phyloP scores from a whole-genome alignment of 805 yeast species.

The Zygoascus bituminiphila region DNA sequence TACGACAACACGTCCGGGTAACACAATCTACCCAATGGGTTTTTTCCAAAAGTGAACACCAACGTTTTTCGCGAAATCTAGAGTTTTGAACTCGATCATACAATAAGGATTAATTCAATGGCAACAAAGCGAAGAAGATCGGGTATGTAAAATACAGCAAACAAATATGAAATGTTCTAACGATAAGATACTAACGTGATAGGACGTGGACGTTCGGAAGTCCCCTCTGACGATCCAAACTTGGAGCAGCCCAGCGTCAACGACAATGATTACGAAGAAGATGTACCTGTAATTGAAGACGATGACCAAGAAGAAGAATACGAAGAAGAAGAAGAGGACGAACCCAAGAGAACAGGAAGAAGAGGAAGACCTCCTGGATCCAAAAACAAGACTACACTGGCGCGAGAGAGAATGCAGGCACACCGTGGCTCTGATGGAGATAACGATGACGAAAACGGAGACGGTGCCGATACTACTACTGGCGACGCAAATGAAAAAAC shows the following conservation, averaged over 20 bases:
- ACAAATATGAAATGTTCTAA: neutral
- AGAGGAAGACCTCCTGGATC: conserved; percentile 31
- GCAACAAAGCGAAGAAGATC: conserved; percentile 7
- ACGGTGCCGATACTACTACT: conserved; percentile 9
- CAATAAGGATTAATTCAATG: neutral
- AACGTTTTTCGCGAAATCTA: neutral
- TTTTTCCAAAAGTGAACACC: neutral
- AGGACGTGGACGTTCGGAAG: neutral
- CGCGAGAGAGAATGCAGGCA: conserved; percentile 8
- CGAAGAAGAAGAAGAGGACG: conserved; percentile 24
- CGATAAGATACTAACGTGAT: neutral
- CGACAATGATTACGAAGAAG: conserved; percentile 24
- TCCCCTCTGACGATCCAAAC: conserved; percentile 14
- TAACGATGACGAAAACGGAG: conserved; percentile 11
- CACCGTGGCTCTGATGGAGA: neutral
- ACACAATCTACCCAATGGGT: neutral
- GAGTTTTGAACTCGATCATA: neutral
- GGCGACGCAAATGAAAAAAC: conserved; percentile 4
- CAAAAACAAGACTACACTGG: conserved; percentile 21
- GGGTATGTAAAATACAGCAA: conserved; percentile 11
- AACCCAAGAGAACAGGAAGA: conserved; percentile 13
- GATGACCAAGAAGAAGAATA: conserved; percentile 25
- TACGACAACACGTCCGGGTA: neutral
- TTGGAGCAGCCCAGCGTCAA: conserved; percentile 8
- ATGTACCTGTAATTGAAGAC: conserved; percentile 25